Conservation (phyloP, 139 green algal species). For the Chlamydomonas sp. region DNA sequence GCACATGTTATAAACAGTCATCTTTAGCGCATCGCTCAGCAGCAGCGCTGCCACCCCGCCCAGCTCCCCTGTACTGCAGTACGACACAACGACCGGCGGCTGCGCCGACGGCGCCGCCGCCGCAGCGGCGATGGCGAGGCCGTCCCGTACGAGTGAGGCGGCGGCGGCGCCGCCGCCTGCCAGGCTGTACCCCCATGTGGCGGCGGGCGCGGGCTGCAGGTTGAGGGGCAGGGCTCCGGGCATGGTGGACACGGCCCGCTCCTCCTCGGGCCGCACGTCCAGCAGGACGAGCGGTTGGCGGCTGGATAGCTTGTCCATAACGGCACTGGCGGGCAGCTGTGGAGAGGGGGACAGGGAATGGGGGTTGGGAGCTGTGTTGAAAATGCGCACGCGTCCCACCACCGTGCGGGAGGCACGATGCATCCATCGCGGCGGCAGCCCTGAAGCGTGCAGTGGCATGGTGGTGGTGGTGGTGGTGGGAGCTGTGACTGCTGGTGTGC, state of each 20-base stretch:
- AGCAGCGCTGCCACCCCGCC: conserved; percentile 31
- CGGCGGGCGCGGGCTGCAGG: conserved; percentile 26
- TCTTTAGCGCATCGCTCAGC: conserved; percentile 20
- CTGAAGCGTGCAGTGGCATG: background rate
- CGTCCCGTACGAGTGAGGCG: conserved; percentile 24
- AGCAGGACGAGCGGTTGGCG: conserved; percentile 37
- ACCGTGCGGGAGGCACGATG: background rate
- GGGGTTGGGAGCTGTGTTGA: background rate
- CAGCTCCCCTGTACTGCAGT: conserved; percentile 41
- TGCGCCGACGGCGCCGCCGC: conserved; percentile 29
- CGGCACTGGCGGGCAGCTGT: conserved; percentile 28
- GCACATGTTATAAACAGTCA: conserved; percentile 41
- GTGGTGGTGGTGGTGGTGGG: no score
- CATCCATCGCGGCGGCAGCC: background rate
- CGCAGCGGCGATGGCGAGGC: conserved; percentile 1
- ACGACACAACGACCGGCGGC: conserved; percentile 33
- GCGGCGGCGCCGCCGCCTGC: conserved; percentile 4
- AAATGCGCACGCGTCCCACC: background rate
- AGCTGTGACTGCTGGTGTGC: no score
- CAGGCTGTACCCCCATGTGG: conserved; percentile 30
- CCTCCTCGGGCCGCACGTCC: conserved; percentile 44
- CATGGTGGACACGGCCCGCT: conserved; percentile 30
- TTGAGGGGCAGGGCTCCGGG: conserved; percentile 27
- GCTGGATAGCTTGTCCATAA: conserved; percentile 40
- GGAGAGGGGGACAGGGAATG: background rate